A percentile compares a stretch with the other conserved stretches of the same genome.
phyloP scores from a whole-genome alignment of 805 yeast genomes.

The Barnettozyma pratensis region DNA sequence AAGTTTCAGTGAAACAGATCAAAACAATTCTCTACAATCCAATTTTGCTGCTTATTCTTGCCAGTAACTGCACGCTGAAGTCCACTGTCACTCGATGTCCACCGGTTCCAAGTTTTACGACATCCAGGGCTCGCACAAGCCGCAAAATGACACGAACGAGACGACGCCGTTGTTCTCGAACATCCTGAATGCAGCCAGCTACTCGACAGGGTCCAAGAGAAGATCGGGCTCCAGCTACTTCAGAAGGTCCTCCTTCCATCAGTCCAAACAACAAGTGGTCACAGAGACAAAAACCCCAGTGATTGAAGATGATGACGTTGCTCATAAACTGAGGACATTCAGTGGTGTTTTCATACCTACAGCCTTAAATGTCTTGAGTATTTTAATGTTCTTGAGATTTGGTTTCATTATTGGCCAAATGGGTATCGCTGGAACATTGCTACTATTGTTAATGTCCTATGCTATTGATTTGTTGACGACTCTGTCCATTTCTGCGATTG shows the following conservation, averaged over 20 bases:
- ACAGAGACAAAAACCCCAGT: conserved; percentile 15
- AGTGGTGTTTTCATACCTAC: conserved; percentile 95
- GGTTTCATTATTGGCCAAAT: conserved; percentile 95
- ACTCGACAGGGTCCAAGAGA: conserved; percentile 2
- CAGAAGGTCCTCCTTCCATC: conserved; percentile 17
- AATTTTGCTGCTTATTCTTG: neutral
- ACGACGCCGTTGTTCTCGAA: conserved; percentile 21
- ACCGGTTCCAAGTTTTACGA: conserved; percentile 25
- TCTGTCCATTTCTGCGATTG: conserved; percentile 87
- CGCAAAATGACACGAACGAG: conserved; percentile 20
- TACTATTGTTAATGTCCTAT: conserved; percentile 67
- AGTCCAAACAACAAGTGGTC: neutral
- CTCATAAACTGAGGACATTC: conserved; percentile 66
- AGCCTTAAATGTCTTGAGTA: conserved; percentile 84
- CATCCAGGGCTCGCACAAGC: conserved; percentile 30
- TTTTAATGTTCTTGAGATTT: conserved; percentile 90
- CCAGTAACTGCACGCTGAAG: neutral
- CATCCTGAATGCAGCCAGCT: conserved; percentile 2
- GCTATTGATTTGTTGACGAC: conserved; percentile 80
- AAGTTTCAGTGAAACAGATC: no score
- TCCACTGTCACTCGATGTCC: conserved; percentile 1
- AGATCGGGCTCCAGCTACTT: conserved; percentile 21
- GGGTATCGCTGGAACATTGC: conserved; percentile 77
- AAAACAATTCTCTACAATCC: neutral
- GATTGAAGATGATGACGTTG: conserved; percentile 27